These are phyloP conservation scores for Linnemannia exigua DNA, from an alignment of 192 early-diverging fungal species.

Conservation along the genomic window DNA sequence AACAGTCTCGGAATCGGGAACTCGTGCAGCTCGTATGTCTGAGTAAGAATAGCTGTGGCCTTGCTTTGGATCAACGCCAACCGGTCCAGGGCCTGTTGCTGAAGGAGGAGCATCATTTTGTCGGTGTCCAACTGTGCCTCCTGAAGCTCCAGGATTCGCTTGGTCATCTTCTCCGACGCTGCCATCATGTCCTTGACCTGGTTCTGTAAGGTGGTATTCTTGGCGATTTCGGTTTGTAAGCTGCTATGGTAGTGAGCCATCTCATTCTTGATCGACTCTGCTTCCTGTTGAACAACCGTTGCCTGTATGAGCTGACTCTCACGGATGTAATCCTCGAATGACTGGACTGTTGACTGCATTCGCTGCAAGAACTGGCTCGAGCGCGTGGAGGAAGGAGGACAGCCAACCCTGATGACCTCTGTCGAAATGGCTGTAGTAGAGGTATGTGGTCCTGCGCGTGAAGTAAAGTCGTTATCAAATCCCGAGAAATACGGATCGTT, in stretches of 20 bases:
- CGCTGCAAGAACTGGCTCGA: neutral
- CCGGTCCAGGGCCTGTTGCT: neutral
- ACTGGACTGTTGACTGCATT: neutral
- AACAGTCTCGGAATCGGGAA: constrained; percentile 29
- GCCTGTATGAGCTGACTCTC: neutral
- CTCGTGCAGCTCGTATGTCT: constrained; percentile 38
- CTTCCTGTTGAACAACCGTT: neutral
- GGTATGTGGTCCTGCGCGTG: neutral
- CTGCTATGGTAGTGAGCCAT: constrained; percentile 3
- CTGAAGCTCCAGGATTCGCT: neutral
- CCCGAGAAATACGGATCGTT: too few species aligned
- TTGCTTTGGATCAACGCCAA: constrained; percentile 6
- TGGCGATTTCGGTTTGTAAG: constrained; percentile 6
- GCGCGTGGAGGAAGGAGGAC: neutral
- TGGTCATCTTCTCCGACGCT: neutral
- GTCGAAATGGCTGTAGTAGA: neutral
- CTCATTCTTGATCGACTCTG: neutral
- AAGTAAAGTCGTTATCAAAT: too few species aligned
- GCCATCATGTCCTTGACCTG: neutral
- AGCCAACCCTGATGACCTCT: neutral
- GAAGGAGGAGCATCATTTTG: neutral
- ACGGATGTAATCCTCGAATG: neutral
- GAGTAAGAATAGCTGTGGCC: neutral
- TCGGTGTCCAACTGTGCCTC: neutral
- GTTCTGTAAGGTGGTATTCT: neutral